Evolutionary conservation across 257 asterid species (phyloP), one percentile per base, ranked within the genome.

Genomic region (Solanum appendiculatum): DNA sequence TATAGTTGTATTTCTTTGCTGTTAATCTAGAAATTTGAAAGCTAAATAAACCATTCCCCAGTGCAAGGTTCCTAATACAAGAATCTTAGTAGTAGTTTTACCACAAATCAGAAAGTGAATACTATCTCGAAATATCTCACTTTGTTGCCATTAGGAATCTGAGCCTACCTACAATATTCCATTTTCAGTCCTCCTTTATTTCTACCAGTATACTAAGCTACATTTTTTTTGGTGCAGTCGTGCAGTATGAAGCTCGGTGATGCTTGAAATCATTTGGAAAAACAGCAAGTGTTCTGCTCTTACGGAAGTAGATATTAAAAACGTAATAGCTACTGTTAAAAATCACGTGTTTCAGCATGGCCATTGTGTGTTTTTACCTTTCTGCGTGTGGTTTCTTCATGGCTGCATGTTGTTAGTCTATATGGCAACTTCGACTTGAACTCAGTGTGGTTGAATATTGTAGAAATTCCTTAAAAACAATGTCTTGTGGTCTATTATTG

Each of bases 241-340:
- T 85, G 82, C 87, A 85, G 60, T 85, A 85, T 85, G 87, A 85
- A 85, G 87, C 87, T 54, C 87, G 87, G 8, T 85, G 63, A 85
- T 66, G 16, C 81, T 5, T 60, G 25, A 77, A 25, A 36, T 31
- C 63, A 77, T 13, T 4, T 7, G 4, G 84, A 25, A 42, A 14
- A 13, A 25, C 60, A 25, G 60, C 83, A 7, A 40, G 36, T 14
- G 7, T 39, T 25, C 69, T 42, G 37, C 36, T 42, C 37, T 7
- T 15, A 3, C 8, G 39, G 63, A 42, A 77, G 63, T 77, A 25
- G 25, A 77, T 40, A 33, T 7, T 77, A 40, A 14, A 51, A 27
- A 77, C 20, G 36, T 25, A 25, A 40, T 77, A 42, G 25, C 84
- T 42, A 78, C n/a, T 1, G 15, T 77, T 14, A 42, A 25, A 42